phyloP scores from a whole-genome alignment of 23 red algal genomes.

The Pyropia haitanensis region DNA sequence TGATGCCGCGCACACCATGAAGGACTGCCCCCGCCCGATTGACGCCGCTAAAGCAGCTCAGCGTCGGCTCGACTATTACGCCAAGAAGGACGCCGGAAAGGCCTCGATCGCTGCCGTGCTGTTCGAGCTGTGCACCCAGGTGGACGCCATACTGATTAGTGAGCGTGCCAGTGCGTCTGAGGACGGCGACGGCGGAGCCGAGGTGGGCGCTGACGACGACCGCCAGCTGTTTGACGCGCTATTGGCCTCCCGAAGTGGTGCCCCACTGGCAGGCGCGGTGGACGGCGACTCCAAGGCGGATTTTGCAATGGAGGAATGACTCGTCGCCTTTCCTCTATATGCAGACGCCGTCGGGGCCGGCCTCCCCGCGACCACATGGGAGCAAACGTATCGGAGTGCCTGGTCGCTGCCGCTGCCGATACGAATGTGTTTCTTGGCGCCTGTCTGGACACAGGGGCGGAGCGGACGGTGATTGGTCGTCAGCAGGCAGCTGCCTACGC shows the following conservation, averaged over 20 bases:
- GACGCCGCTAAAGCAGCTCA: conserved; percentile 6
- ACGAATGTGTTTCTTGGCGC: not conserved
- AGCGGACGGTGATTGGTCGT: not conserved
- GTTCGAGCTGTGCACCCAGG: no score
- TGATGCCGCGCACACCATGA: not conserved
- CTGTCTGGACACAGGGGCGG: not conserved
- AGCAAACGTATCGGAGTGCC: not conserved
- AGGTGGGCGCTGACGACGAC: not conserved
- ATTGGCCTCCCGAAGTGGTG: not conserved
- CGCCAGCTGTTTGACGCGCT: not conserved
- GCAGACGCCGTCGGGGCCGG: not conserved
- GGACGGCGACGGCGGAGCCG: not conserved
- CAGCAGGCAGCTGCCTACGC: no score
- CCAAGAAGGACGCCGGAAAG: conserved; percentile 10
- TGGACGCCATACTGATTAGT: not conserved
- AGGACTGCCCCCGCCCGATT: conserved; percentile 10
- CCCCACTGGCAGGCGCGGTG: not conserved
- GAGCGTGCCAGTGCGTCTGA: not conserved
- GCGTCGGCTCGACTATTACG: conserved; percentile 11
- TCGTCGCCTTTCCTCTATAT: not conserved
- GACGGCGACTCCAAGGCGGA: not conserved
- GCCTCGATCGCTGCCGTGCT: not conserved
- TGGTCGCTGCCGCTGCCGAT: not conserved
- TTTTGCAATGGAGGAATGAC: not conserved
- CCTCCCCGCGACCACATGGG: not conserved